Evolutionary conservation across 441 rosid genomes (phyloP).

Genomic region (Geranium incanum): DNA sequence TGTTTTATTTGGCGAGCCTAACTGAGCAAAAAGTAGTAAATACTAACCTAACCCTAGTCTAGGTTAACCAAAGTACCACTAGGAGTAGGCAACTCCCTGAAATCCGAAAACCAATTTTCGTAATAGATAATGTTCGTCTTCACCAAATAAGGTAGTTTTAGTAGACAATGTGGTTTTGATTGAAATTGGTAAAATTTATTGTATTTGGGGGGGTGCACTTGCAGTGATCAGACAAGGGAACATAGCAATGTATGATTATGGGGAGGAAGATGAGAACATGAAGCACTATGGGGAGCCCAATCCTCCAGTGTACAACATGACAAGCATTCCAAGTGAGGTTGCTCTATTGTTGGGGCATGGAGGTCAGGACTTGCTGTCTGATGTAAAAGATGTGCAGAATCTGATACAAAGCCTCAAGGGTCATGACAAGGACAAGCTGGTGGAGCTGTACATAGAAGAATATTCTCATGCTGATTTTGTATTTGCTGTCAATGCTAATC

Average conservation of each 20-base stretch:
- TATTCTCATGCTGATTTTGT: conserved; percentile 35
- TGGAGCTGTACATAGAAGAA: conserved; percentile 19
- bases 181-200: neutral
- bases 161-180: too few species aligned
- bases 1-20: too few species aligned
- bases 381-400: conserved; percentile 25
- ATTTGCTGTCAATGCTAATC: conserved; percentile 23
- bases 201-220: conserved; percentile 20
- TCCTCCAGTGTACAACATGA: conserved; percentile 37
- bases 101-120: too few species aligned
- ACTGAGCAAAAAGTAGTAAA: too few species aligned
- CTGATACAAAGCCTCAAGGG: conserved; percentile 24
- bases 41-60: too few species aligned
- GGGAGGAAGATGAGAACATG: conserved; percentile 35
- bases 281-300: conserved; percentile 36
- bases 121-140: too few species aligned
- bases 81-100: too few species aligned
- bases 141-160: too few species aligned
- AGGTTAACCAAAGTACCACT: too few species aligned
- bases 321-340: conserved; percentile 26
- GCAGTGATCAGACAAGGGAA: conserved; percentile 39
- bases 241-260: conserved; percentile 39
- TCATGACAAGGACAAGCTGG: conserved; percentile 26
- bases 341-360: conserved; percentile 31
- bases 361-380: conserved; percentile 29